Conservation (phyloP, 2,329 filamentous ascomycete genomes). For the Ophiostoma quercus region DNA sequence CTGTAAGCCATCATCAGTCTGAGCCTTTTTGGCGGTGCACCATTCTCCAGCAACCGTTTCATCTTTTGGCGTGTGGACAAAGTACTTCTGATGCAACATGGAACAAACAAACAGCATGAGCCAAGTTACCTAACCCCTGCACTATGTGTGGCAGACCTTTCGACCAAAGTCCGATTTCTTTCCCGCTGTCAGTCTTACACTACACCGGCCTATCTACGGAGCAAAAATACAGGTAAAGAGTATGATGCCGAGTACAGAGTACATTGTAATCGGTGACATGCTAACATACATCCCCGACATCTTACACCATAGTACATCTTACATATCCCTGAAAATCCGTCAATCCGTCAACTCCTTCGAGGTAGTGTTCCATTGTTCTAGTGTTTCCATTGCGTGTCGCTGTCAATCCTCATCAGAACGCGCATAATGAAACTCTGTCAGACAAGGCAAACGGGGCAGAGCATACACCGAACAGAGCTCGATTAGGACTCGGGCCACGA, state of each 20-base stretch:
- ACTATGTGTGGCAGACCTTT: background rate
- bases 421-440: conserved; percentile 3
- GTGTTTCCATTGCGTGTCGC: background rate
- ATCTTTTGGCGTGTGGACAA: background rate
- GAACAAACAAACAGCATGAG: background rate
- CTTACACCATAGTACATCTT: conserved; percentile 7
- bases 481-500: background rate
- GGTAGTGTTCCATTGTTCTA: background rate
- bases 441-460: background rate
- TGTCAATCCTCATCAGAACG: background rate
- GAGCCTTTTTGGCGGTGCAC: background rate
- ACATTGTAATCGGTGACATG: background rate
- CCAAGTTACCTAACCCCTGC: background rate
- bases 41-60: background rate
- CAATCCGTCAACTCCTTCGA: background rate
- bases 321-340: conserved; percentile 1
- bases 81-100: background rate
- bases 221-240: background rate
- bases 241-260: too few species aligned
- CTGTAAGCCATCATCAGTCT: background rate
- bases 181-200: background rate
- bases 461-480: background rate
- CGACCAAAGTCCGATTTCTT: background rate
- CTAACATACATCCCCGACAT: background rate
- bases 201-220: background rate